Evolutionary conservation across 164 flowering plant genomes (phyloP).

Genomic region (Kalanchoe fedtschenkoi): DNA sequence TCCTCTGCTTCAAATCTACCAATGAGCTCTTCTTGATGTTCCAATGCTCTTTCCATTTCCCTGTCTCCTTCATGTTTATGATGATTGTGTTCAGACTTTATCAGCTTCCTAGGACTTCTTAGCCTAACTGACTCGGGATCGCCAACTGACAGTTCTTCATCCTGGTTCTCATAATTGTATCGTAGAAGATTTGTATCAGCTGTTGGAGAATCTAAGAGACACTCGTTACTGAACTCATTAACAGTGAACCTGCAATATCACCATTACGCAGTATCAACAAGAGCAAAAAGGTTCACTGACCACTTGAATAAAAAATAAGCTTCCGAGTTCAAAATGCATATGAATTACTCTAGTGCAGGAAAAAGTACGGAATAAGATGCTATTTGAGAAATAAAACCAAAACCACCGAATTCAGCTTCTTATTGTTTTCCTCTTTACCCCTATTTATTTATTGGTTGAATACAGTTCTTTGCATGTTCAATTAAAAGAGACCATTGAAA

Average conservation of each 20-base stretch:
- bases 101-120: constrained; percentile 11
- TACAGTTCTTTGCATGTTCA: no score
- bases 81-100: constrained; percentile 9
- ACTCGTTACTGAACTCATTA: constrained; percentile 18
- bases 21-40: constrained; percentile 55
- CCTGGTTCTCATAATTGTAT: constrained; percentile 11
- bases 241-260: constrained; percentile 23
- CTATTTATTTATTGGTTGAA: no score
- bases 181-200: constrained; percentile 12
- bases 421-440: no score
- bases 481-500: no score
- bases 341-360: no score
- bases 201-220: constrained; percentile 17
- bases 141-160: constrained; percentile 8
- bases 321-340: no score
- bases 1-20: constrained; percentile 64
- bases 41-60: constrained; percentile 57
- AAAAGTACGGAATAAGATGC: no score
- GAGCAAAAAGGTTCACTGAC: background rate
- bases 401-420: no score
- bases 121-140: constrained; percentile 8
- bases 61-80: constrained; percentile 18
- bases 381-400: no score
- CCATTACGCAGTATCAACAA: background rate
- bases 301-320: background rate